These are phyloP conservation scores for Astrothelium macrocarpum DNA, from an alignment of 495 filamentous ascomycete species.

Conservation along the genomic window DNA sequence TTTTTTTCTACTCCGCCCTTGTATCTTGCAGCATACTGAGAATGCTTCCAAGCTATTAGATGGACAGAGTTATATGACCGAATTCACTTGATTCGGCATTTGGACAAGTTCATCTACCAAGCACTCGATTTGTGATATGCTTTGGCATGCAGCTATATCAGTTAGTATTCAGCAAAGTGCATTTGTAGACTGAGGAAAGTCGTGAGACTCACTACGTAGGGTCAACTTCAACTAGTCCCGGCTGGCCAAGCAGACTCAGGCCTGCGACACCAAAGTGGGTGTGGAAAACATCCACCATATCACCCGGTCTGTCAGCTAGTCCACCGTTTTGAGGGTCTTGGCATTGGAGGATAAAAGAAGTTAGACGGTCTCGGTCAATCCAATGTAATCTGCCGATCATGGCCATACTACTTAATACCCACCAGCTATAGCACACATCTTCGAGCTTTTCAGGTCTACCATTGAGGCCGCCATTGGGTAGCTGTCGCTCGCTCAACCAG, in stretches of 20 bases:
- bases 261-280: constrained; percentile 84
- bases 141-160: constrained; percentile 31
- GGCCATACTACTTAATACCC: constrained; percentile 79
- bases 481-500: constrained; percentile 90
- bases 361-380: constrained; percentile 74
- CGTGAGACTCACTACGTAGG: constrained; percentile 62
- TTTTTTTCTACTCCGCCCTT: constrained; percentile 58
- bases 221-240: constrained; percentile 71
- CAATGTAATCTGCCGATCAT: constrained; percentile 85
- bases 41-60: constrained; percentile 59
- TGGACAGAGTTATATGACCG: constrained; percentile 46
- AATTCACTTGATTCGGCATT: not conserved
- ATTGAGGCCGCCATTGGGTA: constrained; percentile 80
- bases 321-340: constrained; percentile 78
- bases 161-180: constrained; percentile 3
- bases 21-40: constrained; percentile 54
- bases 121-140: constrained; percentile 21
- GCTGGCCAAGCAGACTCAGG: constrained; percentile 67
- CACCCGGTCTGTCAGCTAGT: constrained; percentile 78
- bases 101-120: constrained; percentile 7
- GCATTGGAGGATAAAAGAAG: constrained; percentile 70
- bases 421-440: constrained; percentile 98
- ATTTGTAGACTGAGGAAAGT: constrained; percentile 5
- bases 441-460: constrained; percentile 91
- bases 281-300: constrained; percentile 97